These are phyloP conservation scores for Trichophyton equinum DNA, from an alignment of 2,329 filamentous ascomycete species.

Conservation along the genomic window DNA sequence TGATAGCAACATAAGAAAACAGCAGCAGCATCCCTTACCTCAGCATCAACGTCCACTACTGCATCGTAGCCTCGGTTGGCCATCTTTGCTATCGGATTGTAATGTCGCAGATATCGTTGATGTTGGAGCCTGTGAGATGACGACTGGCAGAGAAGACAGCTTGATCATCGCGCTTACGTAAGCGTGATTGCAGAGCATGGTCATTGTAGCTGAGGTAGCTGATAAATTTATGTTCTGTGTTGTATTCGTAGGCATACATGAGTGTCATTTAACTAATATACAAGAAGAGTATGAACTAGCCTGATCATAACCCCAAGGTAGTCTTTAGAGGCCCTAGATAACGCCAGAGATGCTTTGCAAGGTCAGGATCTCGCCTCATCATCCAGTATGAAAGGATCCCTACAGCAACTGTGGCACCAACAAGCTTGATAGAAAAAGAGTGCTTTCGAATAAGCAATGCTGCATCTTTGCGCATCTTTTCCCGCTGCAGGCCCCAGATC, in stretches of 20 bases:
- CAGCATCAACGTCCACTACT: constrained; percentile 92
- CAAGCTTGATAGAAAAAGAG: constrained; percentile 48
- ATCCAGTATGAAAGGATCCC: constrained; percentile 58
- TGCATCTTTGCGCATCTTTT: constrained; percentile 45
- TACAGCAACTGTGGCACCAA: constrained; percentile 54
- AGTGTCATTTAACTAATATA: neutral
- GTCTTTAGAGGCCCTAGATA: neutral
- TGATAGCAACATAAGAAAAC: neutral
- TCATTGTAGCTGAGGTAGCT: neutral
- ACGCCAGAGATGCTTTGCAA: neutral
- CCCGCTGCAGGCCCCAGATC: constrained; percentile 55
- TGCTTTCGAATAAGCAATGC: constrained; percentile 49
- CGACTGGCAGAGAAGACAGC: neutral
- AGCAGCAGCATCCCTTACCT: constrained; percentile 45
- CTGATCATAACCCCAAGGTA: neutral
- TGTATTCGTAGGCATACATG: neutral
- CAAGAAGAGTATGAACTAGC: neutral
- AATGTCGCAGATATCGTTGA: neutral
- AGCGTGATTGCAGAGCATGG: neutral
- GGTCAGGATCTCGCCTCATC: constrained; percentile 35
- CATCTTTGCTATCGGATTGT: constrained; percentile 37
- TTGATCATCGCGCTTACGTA: neutral
- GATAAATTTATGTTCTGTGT: neutral
- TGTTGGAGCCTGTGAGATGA: constrained; percentile 3
- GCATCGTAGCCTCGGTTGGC: constrained; percentile 88